Percentiles rank a stretch among this genome's conserved stretches.
Evolutionary conservation across 164 flowering plant species (phyloP).

Genomic region (Sedum album): DNA sequence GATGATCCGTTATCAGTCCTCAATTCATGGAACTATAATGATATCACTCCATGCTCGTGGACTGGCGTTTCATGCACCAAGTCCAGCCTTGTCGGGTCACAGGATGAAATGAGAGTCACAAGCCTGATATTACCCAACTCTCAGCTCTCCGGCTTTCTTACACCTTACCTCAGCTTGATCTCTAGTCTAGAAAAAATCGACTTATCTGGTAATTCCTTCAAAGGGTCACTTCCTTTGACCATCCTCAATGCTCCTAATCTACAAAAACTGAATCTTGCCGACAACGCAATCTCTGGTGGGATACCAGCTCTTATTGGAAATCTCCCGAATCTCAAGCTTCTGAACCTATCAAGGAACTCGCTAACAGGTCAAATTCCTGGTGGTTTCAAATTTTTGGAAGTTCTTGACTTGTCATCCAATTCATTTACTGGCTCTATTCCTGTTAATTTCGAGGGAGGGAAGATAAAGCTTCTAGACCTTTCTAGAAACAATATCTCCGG

Average conservation of each 20-base stretch:
- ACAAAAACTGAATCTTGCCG: conserved; percentile 37
- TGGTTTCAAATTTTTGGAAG: conserved; percentile 24
- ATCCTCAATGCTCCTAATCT: conserved; percentile 17
- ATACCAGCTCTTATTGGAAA: conserved; percentile 25
- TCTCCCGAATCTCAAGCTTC: conserved; percentile 27
- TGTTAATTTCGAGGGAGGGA: conserved; percentile 36
- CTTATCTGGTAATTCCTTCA: conserved; percentile 33
- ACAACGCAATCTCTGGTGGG: conserved; percentile 38
- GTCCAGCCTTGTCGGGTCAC: conserved; percentile 14
- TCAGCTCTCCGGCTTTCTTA: conserved; percentile 42
- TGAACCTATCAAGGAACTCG: conserved; percentile 36
- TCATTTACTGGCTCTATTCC: conserved; percentile 57
- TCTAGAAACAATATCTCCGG: conserved; percentile 60
- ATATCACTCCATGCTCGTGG: conserved; percentile 52
- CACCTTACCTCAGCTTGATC: conserved; percentile 30
- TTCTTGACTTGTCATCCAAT: conserved; percentile 51
- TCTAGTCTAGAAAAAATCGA: conserved; percentile 38
- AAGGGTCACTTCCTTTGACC: conserved; percentile 31
- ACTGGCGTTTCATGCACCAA: conserved; percentile 39
- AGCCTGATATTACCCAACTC: conserved; percentile 34
- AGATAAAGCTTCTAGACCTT: conserved; percentile 47
- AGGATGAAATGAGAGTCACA: conserved; percentile 34
- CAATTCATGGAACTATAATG: conserved; percentile 42
- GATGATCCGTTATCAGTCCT: conserved; percentile 47
- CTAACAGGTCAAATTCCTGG: conserved; percentile 19